Percentiles rank a stretch among this genome's conserved stretches.
Evolutionary conservation across 1,139 yeast genomes (phyloP).

Genomic region (Suhomyces coccinellae): DNA sequence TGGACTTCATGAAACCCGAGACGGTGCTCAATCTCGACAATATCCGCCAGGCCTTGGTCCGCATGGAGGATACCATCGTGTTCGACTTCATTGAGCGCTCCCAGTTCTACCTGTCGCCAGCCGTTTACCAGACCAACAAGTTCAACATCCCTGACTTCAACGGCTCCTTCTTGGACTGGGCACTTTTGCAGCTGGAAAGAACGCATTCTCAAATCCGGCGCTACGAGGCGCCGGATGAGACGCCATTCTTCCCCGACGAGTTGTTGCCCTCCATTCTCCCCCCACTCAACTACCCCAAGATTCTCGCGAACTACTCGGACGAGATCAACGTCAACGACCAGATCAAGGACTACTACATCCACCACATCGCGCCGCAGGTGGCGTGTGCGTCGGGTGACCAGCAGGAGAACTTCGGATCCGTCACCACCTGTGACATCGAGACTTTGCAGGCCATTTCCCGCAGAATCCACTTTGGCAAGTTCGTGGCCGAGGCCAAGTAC

Average conservation of each 20-base stretch:
- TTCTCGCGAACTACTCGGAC: constrained; percentile 70
- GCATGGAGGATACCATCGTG: constrained; percentile 96
- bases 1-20: constrained; percentile 87
- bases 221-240: constrained; percentile 92
- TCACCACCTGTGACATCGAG: constrained; percentile 81
- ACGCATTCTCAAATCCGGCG: constrained; percentile 85
- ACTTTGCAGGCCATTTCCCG: constrained; percentile 87
- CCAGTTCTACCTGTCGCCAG: constrained; percentile 75
- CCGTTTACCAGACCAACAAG: constrained; percentile 65
- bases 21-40: constrained; percentile 79
- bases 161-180: constrained; percentile 88
- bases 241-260: constrained; percentile 80
- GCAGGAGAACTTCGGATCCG: constrained; percentile 83
- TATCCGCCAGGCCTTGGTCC: constrained; percentile 78
- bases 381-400: constrained; percentile 75
- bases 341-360: constrained; percentile 66
- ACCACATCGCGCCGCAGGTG: constrained; percentile 70
- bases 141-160: constrained; percentile 65
- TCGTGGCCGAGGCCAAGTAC: constrained; percentile 95
- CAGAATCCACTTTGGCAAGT: constrained; percentile 93
- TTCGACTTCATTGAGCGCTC: constrained; percentile 92
- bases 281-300: constrained; percentile 71
- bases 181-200: constrained; percentile 71
- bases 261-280: constrained; percentile 75
- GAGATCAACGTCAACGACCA: constrained; percentile 75